Conservation (phyloP, 768 basidiomycete genomes). For the Lentinula boryana region DNA sequence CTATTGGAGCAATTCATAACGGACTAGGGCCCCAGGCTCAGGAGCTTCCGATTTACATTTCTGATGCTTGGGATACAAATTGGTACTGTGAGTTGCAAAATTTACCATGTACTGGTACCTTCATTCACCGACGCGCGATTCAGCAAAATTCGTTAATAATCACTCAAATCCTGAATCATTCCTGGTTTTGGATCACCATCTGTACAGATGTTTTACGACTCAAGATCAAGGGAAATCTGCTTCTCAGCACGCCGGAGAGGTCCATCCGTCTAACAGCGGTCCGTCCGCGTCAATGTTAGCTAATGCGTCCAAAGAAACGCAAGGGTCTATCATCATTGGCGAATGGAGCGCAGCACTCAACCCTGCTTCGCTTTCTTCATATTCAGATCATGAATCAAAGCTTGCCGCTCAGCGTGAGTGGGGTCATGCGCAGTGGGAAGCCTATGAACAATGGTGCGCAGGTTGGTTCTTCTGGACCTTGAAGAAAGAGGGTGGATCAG, state of each 20-base stretch:
- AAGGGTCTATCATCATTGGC: constrained; percentile 56
- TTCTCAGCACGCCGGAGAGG: constrained; percentile 33
- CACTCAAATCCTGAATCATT: constrained; percentile 23
- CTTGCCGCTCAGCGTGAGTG: constrained; percentile 37
- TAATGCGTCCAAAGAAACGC: constrained; percentile 27
- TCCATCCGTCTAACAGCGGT: constrained; percentile 6
- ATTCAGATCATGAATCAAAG: constrained; percentile 28
- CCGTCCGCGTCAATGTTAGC: constrained; percentile 12
- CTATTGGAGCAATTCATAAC: constrained; percentile 44
- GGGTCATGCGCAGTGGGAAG: constrained; percentile 54
- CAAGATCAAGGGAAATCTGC: constrained; percentile 51
- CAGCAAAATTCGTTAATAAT: constrained; percentile 33
- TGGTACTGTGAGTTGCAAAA: constrained; percentile 39
- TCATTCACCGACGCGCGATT: neutral
- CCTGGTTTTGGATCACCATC: constrained; percentile 72
- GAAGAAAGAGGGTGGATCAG: constrained; percentile 60
- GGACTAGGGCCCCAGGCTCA: constrained; percentile 25
- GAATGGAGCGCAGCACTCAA: constrained; percentile 81
- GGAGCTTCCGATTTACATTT: constrained; percentile 54
- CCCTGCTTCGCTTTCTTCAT: constrained; percentile 44
- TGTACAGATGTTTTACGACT: constrained; percentile 75
- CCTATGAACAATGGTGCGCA: constrained; percentile 58
- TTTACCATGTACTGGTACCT: neutral
- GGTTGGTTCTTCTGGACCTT: constrained; percentile 88
- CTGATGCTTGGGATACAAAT: constrained; percentile 71